These are phyloP conservation scores for Pythium aristosporum DNA, from an alignment of 352 stramenopile species.

Conservation along the genomic window DNA sequence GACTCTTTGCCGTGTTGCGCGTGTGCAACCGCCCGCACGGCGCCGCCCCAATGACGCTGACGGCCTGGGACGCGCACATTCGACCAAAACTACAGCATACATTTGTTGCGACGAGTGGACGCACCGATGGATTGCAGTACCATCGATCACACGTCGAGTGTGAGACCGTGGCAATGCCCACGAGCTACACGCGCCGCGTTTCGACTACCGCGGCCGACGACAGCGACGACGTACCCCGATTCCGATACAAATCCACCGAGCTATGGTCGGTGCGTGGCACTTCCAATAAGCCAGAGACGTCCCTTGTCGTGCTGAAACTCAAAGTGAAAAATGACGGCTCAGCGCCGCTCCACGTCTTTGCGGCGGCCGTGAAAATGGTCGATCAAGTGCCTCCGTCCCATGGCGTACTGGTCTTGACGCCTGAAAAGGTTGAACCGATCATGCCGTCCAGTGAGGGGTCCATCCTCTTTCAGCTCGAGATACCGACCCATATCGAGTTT, in stretches of 20 bases:
- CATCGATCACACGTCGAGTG: conserved; percentile 7
- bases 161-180: conserved; percentile 8
- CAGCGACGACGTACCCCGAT: conserved; percentile 14
- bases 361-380: conserved; percentile 21
- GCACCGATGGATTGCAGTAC: conserved; percentile 8
- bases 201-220: not conserved
- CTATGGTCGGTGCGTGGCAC: conserved; percentile 12
- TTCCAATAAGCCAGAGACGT: not conserved
- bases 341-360: conserved; percentile 23
- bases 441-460: conserved; percentile 6
- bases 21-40: conserved; percentile 9
- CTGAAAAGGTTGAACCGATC: not conserved
- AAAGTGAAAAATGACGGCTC: conserved; percentile 24
- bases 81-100: conserved; percentile 2
- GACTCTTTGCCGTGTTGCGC: conserved; percentile 15
- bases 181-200: conserved; percentile 13
- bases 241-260: conserved; percentile 23
- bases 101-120: not conserved
- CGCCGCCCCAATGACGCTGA: not conserved
- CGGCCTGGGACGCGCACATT: conserved; percentile 12
- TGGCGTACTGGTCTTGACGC: conserved; percentile 12
- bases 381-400: not conserved
- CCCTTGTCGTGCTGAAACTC: conserved; percentile 16
- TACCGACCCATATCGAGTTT: conserved; percentile 17
- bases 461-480: conserved; percentile 16